These are phyloP conservation scores for Carex kokanica DNA, from an alignment of 176 grass and related monocot species.

Conservation along the genomic window DNA sequence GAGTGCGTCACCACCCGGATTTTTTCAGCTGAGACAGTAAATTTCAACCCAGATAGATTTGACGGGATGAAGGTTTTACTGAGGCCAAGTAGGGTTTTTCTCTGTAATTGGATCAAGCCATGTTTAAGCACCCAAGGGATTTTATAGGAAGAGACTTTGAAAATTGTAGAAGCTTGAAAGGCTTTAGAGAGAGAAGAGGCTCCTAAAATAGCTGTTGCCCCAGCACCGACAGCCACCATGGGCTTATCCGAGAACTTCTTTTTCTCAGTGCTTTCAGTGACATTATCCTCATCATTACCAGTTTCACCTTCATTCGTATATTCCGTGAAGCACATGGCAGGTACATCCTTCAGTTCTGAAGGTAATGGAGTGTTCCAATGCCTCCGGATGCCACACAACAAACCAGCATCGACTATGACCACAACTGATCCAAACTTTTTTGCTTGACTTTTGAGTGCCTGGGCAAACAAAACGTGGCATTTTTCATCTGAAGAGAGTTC, in stretches of 20 bases:
- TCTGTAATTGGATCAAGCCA: slow-evolving; percentile 56
- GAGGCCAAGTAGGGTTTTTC: slow-evolving; percentile 49
- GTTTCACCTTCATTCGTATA: slow-evolving; percentile 37
- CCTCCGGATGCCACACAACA: slow-evolving; percentile 69
- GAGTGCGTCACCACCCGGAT: slow-evolving; percentile 68
- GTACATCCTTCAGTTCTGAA: slow-evolving; percentile 46
- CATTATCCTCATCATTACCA: slow-evolving; percentile 29
- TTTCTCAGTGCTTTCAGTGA: slow-evolving; percentile 35
- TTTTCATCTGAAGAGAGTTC: slow-evolving; percentile 73
- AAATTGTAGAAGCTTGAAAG: slow-evolving; percentile 59
- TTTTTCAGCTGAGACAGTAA: slow-evolving; percentile 69
- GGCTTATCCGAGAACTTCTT: slow-evolving; percentile 63
- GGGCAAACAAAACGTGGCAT: slow-evolving; percentile 69
- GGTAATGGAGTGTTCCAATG: slow-evolving; percentile 72
- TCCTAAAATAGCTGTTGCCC: slow-evolving; percentile 69
- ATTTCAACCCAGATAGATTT: slow-evolving; percentile 53
- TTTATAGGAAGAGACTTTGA: slow-evolving; percentile 73
- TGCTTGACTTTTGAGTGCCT: slow-evolving; percentile 66
- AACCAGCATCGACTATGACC: slow-evolving; percentile 68
- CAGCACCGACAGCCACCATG: slow-evolving; percentile 74
- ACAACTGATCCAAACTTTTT: slow-evolving; percentile 70
- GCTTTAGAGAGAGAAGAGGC: slow-evolving; percentile 79
- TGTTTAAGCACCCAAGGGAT: slow-evolving; percentile 55
- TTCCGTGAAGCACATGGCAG: slow-evolving; percentile 42
- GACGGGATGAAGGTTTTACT: slow-evolving; percentile 37